A percentile compares a stretch with the other conserved stretches of the same genome.
phyloP scores from a whole-genome alignment of 1,284 basidiomycete genomes.

The Thecaphora thlaspeos region DNA sequence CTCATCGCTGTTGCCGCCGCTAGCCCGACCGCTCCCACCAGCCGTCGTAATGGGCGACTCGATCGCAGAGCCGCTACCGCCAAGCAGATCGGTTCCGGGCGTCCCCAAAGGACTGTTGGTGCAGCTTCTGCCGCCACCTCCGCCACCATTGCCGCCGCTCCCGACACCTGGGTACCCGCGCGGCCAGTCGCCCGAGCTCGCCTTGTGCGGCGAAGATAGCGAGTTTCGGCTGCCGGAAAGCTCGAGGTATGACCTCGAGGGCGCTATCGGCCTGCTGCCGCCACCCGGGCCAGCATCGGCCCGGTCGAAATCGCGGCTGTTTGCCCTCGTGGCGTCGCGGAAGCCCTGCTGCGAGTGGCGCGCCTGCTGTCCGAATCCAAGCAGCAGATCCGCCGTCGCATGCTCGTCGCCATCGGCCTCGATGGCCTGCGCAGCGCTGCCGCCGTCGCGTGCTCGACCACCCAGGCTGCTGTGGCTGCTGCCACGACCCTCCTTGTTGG shows the following conservation, averaged over 20 bases:
- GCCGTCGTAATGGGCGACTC: too few species aligned
- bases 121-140: constrained; percentile 13
- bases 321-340: too few species aligned
- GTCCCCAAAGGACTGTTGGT: constrained; percentile 20
- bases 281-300: too few species aligned
- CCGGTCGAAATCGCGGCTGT: too few species aligned
- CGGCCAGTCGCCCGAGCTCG: constrained; percentile 24
- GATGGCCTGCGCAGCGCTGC: too few species aligned
- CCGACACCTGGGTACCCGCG: constrained; percentile 1
- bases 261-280: too few species aligned
- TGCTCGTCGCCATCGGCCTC: not conserved
- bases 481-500: too few species aligned
- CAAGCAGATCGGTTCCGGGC: not conserved
- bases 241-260: not conserved
- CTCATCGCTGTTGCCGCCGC: constrained; percentile 19
- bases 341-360: not conserved
- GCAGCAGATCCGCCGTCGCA: constrained; percentile 16
- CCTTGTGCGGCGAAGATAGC: not conserved
- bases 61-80: constrained; percentile 7
- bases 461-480: too few species aligned
- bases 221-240: not conserved
- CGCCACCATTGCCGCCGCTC: constrained; percentile 1
- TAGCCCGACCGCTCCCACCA: constrained; percentile 1
- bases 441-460: too few species aligned
- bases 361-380: constrained; percentile 13